Conservation (phyloP, 2,329 filamentous ascomycete species). For the Aspergillus fischeri region DNA sequence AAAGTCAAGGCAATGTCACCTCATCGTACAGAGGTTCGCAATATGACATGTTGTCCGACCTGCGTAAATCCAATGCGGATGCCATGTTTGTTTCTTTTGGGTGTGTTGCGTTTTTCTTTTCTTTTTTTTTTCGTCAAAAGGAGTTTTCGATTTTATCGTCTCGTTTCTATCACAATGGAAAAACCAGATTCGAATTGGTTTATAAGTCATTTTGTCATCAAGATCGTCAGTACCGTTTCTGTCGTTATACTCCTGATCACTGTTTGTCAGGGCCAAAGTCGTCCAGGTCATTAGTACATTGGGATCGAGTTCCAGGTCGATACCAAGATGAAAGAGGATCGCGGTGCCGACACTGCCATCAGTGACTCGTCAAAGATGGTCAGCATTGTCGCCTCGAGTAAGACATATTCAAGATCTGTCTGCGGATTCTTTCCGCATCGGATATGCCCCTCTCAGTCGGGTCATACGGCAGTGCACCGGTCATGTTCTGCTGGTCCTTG, state of each 20-base stretch:
- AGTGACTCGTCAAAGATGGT: conserved; percentile 3
- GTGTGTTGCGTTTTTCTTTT: not conserved
- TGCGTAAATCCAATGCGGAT: not conserved
- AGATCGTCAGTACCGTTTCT: conserved; percentile 29
- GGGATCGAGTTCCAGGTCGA: conserved; percentile 18
- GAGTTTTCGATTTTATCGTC: conserved; percentile 4
- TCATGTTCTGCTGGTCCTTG: conserved; percentile 11
- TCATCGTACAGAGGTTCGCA: not conserved
- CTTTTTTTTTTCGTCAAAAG: not conserved
- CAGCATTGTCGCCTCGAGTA: conserved; percentile 24
- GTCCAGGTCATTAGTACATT: conserved; percentile 28
- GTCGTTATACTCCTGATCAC: conserved; percentile 23
- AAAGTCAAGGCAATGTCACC: not conserved
- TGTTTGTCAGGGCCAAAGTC: conserved; percentile 16
- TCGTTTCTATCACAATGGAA: conserved; percentile 7
- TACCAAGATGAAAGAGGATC: conserved; percentile 20
- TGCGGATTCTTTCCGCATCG: conserved; percentile 37
- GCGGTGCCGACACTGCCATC: not conserved
- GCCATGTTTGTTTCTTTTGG: not conserved
- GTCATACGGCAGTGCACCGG: conserved; percentile 24
- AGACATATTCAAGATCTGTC: conserved; percentile 37
- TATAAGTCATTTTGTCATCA: conserved; percentile 14
- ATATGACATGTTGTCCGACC: not conserved
- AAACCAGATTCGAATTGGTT: not conserved
- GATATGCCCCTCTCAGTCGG: conserved; percentile 33